Evolutionary conservation across 1,284 basidiomycete species (phyloP).

Genomic region (Ustilago loliicola): DNA sequence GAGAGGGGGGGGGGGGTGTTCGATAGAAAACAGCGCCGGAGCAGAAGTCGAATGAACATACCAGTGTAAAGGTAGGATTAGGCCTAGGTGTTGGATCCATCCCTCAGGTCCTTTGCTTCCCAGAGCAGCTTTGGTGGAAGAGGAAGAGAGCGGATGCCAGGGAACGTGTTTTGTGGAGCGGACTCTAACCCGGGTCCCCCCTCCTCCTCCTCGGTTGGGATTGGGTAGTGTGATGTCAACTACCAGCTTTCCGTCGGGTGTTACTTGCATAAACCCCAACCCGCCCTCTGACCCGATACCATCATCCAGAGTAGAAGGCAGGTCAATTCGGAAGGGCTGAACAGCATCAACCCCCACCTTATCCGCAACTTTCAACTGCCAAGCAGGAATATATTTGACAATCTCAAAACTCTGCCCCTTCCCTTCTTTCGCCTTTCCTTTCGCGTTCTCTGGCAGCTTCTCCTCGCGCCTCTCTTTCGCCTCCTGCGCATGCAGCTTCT

Average conservation of each 20-base stretch:
- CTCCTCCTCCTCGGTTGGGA: background rate
- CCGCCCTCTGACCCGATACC: background rate
- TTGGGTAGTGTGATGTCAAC: constrained; percentile 32
- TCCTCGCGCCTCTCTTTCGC: background rate
- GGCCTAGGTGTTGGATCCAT: constrained; percentile 41
- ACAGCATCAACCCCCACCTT: background rate
- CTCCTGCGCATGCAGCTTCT: background rate
- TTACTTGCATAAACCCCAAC: constrained; percentile 26
- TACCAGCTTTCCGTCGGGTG: constrained; percentile 22
- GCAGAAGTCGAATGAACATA: constrained; percentile 38
- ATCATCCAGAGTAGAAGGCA: constrained; percentile 3
- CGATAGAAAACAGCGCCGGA: constrained; percentile 32
- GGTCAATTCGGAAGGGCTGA: constrained; percentile 40
- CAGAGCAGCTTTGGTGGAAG: constrained; percentile 4
- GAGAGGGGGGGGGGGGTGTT: constrained; percentile 14
- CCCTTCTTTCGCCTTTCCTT: background rate
- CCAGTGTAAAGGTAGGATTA: constrained; percentile 39
- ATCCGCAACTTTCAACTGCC: constrained; percentile 29
- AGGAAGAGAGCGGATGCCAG: constrained; percentile 13
- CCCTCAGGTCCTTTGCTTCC: constrained; percentile 35
- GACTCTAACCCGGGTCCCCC: constrained; percentile 20
- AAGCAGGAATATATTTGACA: constrained; percentile 31
- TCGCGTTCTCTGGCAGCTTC: background rate
- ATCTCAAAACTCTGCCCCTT: constrained; percentile 35
- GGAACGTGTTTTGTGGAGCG: constrained; percentile 18